Conservation (phyloP, 2,329 filamentous ascomycete species). For the Sporothrix pallida region DNA sequence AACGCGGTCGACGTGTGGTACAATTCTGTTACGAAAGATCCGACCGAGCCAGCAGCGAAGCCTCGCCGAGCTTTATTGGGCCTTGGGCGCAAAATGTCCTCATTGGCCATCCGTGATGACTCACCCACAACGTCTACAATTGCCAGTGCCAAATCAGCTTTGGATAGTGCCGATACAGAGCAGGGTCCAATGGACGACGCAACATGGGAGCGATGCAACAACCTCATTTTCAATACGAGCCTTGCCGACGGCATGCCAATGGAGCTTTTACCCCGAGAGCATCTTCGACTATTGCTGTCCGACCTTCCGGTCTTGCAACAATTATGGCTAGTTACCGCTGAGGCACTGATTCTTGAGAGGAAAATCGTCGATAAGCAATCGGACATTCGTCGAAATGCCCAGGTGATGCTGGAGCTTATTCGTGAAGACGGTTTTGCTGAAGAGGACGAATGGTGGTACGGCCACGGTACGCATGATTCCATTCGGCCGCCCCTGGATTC, state of each 20-base stretch:
- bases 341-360: conserved; percentile 65
- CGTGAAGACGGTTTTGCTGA: conserved; percentile 64
- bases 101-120: conserved; percentile 45
- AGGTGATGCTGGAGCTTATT: conserved; percentile 68
- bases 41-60: conserved; percentile 53
- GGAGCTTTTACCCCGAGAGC: conserved; percentile 58
- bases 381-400: conserved; percentile 68
- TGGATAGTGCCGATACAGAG: conserved; percentile 5
- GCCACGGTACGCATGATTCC: conserved; percentile 59
- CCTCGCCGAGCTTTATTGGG: conserved; percentile 58
- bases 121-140: conserved; percentile 28
- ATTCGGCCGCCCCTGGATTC: conserved; percentile 57
- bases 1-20: conserved; percentile 67
- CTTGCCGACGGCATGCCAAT: conserved; percentile 67
- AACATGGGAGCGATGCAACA: conserved; percentile 42
- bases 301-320: conserved; percentile 65
- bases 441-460: conserved; percentile 69
- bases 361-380: conserved; percentile 62
- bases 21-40: conserved; percentile 55
- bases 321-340: conserved; percentile 68
- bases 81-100: conserved; percentile 64
- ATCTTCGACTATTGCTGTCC: conserved; percentile 56
- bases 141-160: not conserved
- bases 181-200: conserved; percentile 38
- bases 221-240: conserved; percentile 63